These are phyloP conservation scores for Liquidambar formosana DNA, from an alignment of 164 flowering plant species.

Conservation along the genomic window DNA sequence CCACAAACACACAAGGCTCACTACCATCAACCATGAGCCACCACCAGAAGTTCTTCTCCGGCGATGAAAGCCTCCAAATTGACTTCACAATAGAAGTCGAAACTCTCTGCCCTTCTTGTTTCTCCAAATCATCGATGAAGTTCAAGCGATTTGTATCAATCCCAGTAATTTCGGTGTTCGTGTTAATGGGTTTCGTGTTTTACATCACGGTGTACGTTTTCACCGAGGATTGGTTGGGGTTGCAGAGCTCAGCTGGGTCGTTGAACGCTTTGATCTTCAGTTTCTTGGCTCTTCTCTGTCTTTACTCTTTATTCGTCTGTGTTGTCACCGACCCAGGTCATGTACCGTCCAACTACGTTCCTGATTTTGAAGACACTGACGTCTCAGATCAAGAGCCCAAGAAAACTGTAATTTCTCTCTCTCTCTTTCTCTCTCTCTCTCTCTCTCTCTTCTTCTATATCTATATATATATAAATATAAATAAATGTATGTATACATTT, in stretches of 20 bases:
- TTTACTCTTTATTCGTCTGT: slow-evolving; percentile 49
- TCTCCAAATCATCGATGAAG: slow-evolving; percentile 30
- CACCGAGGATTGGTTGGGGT: slow-evolving; percentile 50
- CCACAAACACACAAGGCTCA: no score
- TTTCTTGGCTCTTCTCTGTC: slow-evolving; percentile 34
- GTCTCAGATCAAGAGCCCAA: slow-evolving; percentile 37
- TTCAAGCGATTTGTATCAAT: slow-evolving; percentile 41
- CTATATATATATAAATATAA: no score
- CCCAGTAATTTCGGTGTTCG: slow-evolving; percentile 39
- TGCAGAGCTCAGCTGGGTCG: slow-evolving; percentile 48
- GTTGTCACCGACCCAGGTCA: slow-evolving; percentile 58
- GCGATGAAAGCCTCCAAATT: no score
- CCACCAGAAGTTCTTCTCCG: no score
- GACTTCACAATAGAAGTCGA: background rate
- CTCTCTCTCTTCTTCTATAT: no score
- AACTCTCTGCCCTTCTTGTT: background rate
- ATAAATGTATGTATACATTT: background rate
- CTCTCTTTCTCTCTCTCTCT: no score
- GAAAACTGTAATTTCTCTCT: slow-evolving; percentile 46
- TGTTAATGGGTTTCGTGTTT: slow-evolving; percentile 44
- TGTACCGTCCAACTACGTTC: slow-evolving; percentile 52
- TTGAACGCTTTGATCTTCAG: slow-evolving; percentile 52
- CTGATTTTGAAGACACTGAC: slow-evolving; percentile 51
- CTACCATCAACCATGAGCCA: no score
- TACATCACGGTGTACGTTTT: slow-evolving; percentile 56